phyloP scores from a whole-genome alignment of 129 eudicot species.

The Daucus carota region DNA sequence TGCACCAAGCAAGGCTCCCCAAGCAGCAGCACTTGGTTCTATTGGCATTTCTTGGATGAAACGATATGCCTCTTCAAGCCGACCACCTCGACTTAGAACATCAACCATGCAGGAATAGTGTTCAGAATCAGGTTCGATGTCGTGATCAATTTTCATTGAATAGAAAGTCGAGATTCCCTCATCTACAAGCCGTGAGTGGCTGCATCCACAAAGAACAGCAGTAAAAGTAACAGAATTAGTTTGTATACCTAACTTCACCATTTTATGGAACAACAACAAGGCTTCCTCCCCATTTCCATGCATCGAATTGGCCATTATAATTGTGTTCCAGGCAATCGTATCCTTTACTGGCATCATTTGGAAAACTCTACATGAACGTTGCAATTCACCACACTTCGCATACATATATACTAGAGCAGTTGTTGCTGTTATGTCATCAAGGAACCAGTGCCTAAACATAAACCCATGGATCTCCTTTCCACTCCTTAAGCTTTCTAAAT shows the following conservation, averaged over 20 bases:
- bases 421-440: slow-evolving; percentile 40
- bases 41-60: slow-evolving; percentile 59
- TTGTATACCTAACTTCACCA: slow-evolving; percentile 44
- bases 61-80: slow-evolving; percentile 51
- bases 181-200: slow-evolving; percentile 68
- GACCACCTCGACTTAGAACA: slow-evolving; percentile 66
- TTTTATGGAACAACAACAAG: slow-evolving; percentile 30
- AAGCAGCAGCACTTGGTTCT: slow-evolving; percentile 64
- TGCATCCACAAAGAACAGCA: slow-evolving; percentile 72
- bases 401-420: slow-evolving; percentile 71
- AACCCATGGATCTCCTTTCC: slow-evolving; percentile 76
- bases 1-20: slow-evolving; percentile 85
- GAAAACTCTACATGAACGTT: slow-evolving; percentile 35
- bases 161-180: slow-evolving; percentile 47
- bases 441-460: slow-evolving; percentile 35
- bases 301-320: slow-evolving; percentile 64
- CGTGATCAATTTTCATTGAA: slow-evolving; percentile 52
- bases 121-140: slow-evolving; percentile 61
- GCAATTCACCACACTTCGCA: slow-evolving; percentile 70
- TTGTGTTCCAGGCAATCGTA: slow-evolving; percentile 70
- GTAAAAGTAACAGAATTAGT: slow-evolving; percentile 71
- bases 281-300: slow-evolving; percentile 69
- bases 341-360: slow-evolving; percentile 41
- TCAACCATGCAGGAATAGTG: slow-evolving; percentile 78
- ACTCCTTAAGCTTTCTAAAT: slow-evolving; percentile 51